Evolutionary conservation across 768 basidiomycete genomes (phyloP), one percentile per base, ranked within the genome.

Genomic region (Trametes gibbosa): DNA sequence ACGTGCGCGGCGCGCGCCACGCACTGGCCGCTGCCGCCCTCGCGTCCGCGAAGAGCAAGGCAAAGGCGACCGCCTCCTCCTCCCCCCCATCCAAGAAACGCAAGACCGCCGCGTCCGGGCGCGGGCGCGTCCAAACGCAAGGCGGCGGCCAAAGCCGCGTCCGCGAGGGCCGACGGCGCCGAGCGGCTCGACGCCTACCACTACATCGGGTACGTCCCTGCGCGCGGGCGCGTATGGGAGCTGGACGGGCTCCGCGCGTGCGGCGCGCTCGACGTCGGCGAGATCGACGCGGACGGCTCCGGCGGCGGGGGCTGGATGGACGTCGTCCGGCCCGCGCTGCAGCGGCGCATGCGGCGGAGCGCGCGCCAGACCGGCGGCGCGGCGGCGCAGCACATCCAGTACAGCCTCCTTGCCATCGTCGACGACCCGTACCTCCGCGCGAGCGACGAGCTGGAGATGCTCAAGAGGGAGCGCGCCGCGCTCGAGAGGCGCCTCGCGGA

Each of bases 161-260:
- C 64, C 12, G 67, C 69, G 5, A 40, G 42, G 53, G 67, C 71
- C 1, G 73, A 67, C 1, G 10, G 29, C 29, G 29, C 29, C 5
- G 74, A 75, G 9, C 66, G 66, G 17, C 77, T 80, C 40, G 84
- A 84, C 50, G 74, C 74, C 0, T 87, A 81, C 69, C 85, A 87
- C 65, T 87, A 84, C 72, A 84, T 86, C 58, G 84, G 82, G 10
- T 87, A 85, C 64, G 81, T 86, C 34, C 84, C 83, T 3, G 80
- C 78, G 1, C 72, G 78, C 64, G 84, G 84, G 8, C 84, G 84
- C 62, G 84, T 86, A n/a, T 87, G 84, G 84, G 84, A 87, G 68
- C 77, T 87, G 51, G 84, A 86, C 66, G 85, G 85, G 13, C 76
- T 86, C 53, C 84, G 83, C 35, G 23, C 56, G 58, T 75, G 79